Percentiles rank a stretch among this genome's conserved stretches.
Evolutionary conservation across 2,329 filamentous ascomycete genomes (phyloP).

Genomic region (Karstenula rhodostoma): DNA sequence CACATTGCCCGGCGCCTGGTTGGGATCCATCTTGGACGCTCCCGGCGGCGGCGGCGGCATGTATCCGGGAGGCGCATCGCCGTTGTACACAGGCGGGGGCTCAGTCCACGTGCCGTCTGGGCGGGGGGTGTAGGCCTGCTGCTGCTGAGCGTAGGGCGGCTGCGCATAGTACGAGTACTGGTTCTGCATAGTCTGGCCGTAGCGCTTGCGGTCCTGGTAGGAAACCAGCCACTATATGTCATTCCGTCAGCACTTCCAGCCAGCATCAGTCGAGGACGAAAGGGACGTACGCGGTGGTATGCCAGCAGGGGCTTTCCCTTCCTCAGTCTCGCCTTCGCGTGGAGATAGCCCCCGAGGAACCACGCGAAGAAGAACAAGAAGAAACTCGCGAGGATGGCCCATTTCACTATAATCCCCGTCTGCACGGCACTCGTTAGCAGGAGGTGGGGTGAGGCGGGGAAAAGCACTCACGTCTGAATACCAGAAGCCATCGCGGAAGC

Average conservation of each 20-base stretch:
- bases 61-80: slow-evolving; percentile 48
- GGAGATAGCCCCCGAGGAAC: slow-evolving; percentile 72
- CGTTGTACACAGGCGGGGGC: slow-evolving; percentile 45
- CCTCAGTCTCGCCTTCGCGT: slow-evolving; percentile 71
- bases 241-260: slow-evolving; percentile 1
- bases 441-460: background rate
- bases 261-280: background rate
- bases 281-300: slow-evolving; percentile 68
- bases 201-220: slow-evolving; percentile 45
- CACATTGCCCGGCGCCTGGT: slow-evolving; percentile 30
- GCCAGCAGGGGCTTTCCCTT: slow-evolving; percentile 70
- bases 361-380: slow-evolving; percentile 67
- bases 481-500: slow-evolving; percentile 45
- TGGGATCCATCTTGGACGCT: slow-evolving; percentile 39
- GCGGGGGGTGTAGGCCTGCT: slow-evolving; percentile 25
- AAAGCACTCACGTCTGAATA: slow-evolving; percentile 36
- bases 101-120: slow-evolving; percentile 41
- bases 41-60: slow-evolving; percentile 41
- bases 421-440: slow-evolving; percentile 37
- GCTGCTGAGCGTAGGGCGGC: slow-evolving; percentile 23
- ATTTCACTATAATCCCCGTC: slow-evolving; percentile 74
- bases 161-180: slow-evolving; percentile 51
- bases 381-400: slow-evolving; percentile 71
- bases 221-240: slow-evolving; percentile 53
- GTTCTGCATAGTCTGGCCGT: slow-evolving; percentile 44